These are phyloP conservation scores for Phytopythium ostracodes DNA, from an alignment of 352 stramenopile species.

Conservation along the genomic window DNA sequence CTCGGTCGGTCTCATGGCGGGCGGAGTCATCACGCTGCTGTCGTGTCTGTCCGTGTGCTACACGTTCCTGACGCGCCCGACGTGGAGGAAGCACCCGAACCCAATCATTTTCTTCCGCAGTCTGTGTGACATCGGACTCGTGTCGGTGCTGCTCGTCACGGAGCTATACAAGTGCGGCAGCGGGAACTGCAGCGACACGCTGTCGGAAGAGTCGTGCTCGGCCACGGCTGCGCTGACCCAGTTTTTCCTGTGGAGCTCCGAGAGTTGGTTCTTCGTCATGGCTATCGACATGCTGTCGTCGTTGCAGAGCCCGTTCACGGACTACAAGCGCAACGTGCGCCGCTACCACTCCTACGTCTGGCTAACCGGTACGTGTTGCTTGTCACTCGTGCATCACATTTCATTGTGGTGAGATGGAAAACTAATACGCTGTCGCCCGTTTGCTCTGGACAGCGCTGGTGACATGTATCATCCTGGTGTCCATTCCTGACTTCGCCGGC, in stretches of 20 bases:
- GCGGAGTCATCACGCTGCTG: slow-evolving; percentile 74
- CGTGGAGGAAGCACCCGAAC: slow-evolving; percentile 85
- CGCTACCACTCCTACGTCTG: slow-evolving; percentile 85
- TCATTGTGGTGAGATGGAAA: background rate
- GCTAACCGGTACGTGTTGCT: slow-evolving; percentile 42
- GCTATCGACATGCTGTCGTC: slow-evolving; percentile 84
- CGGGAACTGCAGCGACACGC: slow-evolving; percentile 27
- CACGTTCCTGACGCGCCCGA: slow-evolving; percentile 74
- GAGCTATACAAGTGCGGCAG: slow-evolving; percentile 79
- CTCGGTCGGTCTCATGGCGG: slow-evolving; percentile 70
- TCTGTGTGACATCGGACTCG: slow-evolving; percentile 79
- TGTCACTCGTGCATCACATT: background rate
- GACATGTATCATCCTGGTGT: slow-evolving; percentile 66
- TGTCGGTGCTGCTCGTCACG: slow-evolving; percentile 68
- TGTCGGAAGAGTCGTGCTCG: slow-evolving; percentile 46
- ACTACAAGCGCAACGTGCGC: slow-evolving; percentile 84
- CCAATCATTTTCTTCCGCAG: slow-evolving; percentile 85
- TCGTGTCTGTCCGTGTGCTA: slow-evolving; percentile 69
- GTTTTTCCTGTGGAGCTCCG: slow-evolving; percentile 85
- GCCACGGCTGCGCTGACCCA: slow-evolving; percentile 73
- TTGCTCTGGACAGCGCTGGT: slow-evolving; percentile 42
- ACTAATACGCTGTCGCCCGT: background rate
- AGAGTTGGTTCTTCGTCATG: slow-evolving; percentile 90
- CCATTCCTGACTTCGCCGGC: slow-evolving; percentile 63
- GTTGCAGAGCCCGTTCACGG: slow-evolving; percentile 83